Conservation (phyloP, 345 rosid genomes). For the Ceriops zippeliana region DNA sequence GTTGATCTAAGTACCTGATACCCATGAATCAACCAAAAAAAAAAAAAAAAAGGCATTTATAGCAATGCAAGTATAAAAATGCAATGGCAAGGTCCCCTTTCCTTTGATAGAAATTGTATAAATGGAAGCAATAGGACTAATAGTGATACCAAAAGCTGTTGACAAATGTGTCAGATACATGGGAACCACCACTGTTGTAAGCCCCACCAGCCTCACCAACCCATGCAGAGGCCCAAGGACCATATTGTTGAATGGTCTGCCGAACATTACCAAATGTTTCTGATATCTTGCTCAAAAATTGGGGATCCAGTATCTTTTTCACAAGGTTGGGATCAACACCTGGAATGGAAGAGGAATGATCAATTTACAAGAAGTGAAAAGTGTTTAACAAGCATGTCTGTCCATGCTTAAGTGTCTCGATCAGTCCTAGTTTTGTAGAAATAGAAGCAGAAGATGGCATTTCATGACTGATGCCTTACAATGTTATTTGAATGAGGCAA, state of each 20-base stretch:
- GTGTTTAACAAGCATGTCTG: not conserved
- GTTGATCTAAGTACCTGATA: constrained; percentile 94
- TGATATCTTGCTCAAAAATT: constrained; percentile 47
- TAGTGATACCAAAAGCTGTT: constrained; percentile 83
- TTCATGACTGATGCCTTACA: not conserved
- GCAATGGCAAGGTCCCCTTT: constrained; percentile 1
- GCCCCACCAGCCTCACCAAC: constrained; percentile 99
- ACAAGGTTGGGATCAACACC: constrained; percentile 75
- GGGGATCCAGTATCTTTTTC: constrained; percentile 75
- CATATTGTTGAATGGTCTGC: constrained; percentile 49
- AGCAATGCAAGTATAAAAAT: not conserved
- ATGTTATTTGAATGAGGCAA: not conserved
- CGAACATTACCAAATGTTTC: constrained; percentile 55
- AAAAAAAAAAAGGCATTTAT: not conserved
- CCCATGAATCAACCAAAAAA: not conserved
- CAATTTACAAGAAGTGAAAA: constrained; percentile 3
- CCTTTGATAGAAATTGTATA: not conserved
- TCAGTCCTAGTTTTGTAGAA: not conserved
- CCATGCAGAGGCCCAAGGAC: constrained; percentile 96
- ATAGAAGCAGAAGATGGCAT: not conserved
- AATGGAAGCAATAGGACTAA: constrained; percentile 7
- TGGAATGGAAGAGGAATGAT: constrained; percentile 29
- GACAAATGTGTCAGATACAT: constrained; percentile 76
- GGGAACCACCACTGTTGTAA: constrained; percentile 85
- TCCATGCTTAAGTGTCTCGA: not conserved